Base-by-base conservation (phyloP, 306 rosid genomes). In the Abrus precatorius region DNA sequence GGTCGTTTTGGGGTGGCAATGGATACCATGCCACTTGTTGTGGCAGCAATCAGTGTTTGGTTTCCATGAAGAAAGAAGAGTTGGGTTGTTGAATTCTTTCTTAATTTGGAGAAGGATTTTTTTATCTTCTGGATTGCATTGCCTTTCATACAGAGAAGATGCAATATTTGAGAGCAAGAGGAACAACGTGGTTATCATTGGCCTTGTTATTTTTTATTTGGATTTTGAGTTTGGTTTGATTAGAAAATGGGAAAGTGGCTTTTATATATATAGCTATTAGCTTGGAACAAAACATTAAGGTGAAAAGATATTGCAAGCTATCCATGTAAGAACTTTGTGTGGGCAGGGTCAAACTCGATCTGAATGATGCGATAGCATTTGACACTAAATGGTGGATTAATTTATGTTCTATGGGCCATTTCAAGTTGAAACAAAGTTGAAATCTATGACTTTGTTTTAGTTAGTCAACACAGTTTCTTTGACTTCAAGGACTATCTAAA, bases 101-200 rank as follows among this genome's bases (percentile, higher is more conserved):
- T 86, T 87, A 70, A 87, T 87, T 60, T 79, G 73, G 38, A 90
- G 88, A 30, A 90, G 87, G 50, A 47, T 86, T 1, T 73, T 83
- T 14, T 90, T 87, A 82, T 90, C 93, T 9, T 77, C 1, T 1
- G 87, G 86, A 54, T 87, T 74, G 81, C 20, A 20, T 20, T 27
- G 28, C 45, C 66, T 81, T 44, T 87, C 87, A 11, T 90, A 87
- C 50, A 74, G 60, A 5, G 86, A 32, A n/a, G 82, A 41, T 54
- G 78, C 49, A 81, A 65, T 40, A 14, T 59, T 48, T 13, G 68
- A 9, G 48, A 82, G 30, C 34, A 81, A 20, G 70, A 79, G 2
- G 41, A 57, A 30, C 30, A 66, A 83, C 7, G 30, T 69, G 5
- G 63, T 69, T 78, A 12, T 3, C 72, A 76, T 76, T 34, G 29